These are phyloP conservation scores for Maudiozyma pseudohumilis DNA, from an alignment of 805 yeast species.

Conservation along the genomic window DNA sequence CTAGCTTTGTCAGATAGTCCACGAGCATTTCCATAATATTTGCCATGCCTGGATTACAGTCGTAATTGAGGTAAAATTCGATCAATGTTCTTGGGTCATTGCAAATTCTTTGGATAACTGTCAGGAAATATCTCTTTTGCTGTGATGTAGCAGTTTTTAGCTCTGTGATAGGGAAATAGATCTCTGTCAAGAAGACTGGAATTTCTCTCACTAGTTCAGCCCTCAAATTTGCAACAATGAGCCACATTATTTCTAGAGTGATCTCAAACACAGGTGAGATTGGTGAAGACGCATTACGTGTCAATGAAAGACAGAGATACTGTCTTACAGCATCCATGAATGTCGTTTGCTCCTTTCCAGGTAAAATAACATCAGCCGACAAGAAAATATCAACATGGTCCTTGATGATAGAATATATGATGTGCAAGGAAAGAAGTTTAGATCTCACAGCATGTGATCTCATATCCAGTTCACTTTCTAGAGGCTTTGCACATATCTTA, in stretches of 20 bases:
- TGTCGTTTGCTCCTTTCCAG: constrained; percentile 46
- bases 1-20: constrained; percentile 58
- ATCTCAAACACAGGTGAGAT: constrained; percentile 87
- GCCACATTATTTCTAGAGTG: constrained; percentile 88
- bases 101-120: constrained; percentile 72
- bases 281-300: constrained; percentile 88
- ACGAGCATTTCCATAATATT: constrained; percentile 78
- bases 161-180: constrained; percentile 89
- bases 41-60: constrained; percentile 74
- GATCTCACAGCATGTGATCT: constrained; percentile 89
- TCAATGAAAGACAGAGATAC: constrained; percentile 69
- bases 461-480: constrained; percentile 75
- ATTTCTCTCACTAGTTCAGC: constrained; percentile 85
- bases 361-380: constrained; percentile 45
- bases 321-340: constrained; percentile 76
- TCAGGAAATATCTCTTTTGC: constrained; percentile 79
- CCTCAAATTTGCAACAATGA: constrained; percentile 71
- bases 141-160: constrained; percentile 85
- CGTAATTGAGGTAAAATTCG: constrained; percentile 90
- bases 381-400: constrained; percentile 78
- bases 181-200: constrained; percentile 86
- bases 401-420: constrained; percentile 74
- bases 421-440: constrained; percentile 76
- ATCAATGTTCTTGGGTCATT: constrained; percentile 84
- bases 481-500: constrained; percentile 73